Evolutionary conservation across 352 stramenopile species (phyloP), one percentile per base, ranked within the genome.

Genomic region (Thraustotheca clavata): DNA sequence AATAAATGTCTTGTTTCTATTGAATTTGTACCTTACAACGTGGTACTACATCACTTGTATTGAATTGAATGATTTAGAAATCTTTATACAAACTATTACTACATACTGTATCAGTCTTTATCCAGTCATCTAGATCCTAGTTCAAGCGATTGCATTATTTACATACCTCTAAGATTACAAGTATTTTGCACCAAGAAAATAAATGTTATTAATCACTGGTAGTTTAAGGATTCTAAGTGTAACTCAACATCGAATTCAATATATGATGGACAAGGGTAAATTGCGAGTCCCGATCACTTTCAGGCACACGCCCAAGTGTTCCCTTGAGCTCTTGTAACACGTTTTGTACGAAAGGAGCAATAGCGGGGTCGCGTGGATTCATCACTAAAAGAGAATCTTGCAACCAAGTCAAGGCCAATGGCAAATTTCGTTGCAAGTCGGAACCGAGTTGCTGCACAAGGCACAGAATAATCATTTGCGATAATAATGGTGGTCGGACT

Each of bases 391-490:
- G 72, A 27, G 80, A 87, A 68, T 91, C 84, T 26, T 80, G 80
- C 62, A 93, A 67, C 84, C 84, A 93, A 47, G 75, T 71, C 2
- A 93, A 68, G 69, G 88, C 90, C 27, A 84, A 80, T 52, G 77
- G 57, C 29, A 89, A 49, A 34, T 90, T 78, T 59, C 88, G 78
- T 1, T 62, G 73, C 6, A 91, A 57, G 29, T 91, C 82, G 1
- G 81, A 79, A 27, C 84, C 84, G 33, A 93, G 73, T 41, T 93
- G 84, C 68, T 93, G 84, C 26, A 93, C 84, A 16, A 93, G 72
- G 43, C 84, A 93, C 59, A 93, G 66, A 49, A 93, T 83, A 68
- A 91, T 68, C 81, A 91, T 90, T 67, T 93, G 84, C 59, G 84
- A 90, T 38, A 93, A 76, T 71, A 87, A 79, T 8, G 80, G 77